Evolutionary conservation across 2,329 filamentous ascomycete genomes (phyloP).

Genomic region (Fusarium napiforme): DNA sequence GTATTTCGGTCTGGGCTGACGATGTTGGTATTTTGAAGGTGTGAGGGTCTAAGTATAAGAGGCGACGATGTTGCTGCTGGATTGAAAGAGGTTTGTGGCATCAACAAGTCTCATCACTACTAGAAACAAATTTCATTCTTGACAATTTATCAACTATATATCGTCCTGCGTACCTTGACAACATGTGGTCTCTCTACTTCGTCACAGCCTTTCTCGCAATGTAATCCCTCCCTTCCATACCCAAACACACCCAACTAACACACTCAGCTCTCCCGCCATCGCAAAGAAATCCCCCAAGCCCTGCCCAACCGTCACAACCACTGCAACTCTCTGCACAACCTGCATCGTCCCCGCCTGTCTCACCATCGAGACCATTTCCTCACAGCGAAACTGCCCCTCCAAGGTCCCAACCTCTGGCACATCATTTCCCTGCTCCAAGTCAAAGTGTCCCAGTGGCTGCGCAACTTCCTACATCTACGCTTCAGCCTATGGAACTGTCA

Average conservation of each 20-base stretch:
- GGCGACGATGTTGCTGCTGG: neutral
- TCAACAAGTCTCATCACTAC: neutral
- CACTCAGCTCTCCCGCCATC: constrained; percentile 1
- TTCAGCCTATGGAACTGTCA: constrained; percentile 27
- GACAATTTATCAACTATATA: neutral
- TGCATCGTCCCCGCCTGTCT: constrained; percentile 49
- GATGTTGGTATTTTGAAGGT: neutral
- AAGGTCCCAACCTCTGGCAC: constrained; percentile 44
- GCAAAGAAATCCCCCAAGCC: constrained; percentile 13
- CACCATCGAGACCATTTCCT: constrained; percentile 46
- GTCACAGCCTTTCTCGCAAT: constrained; percentile 11
- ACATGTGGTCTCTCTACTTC: constrained; percentile 20
- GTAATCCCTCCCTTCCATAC: neutral
- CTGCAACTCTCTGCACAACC: constrained; percentile 48
- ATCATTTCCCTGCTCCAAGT: constrained; percentile 38
- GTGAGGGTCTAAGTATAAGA: constrained; percentile 3
- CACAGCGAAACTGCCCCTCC: constrained; percentile 45
- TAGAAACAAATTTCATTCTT: neutral
- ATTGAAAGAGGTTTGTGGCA: neutral
- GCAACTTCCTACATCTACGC: constrained; percentile 40
- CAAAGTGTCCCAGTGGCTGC: constrained; percentile 40
- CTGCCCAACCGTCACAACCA: constrained; percentile 51
- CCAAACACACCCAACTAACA: constrained; percentile 2
- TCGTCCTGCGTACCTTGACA: neutral
- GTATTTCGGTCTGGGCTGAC: constrained; percentile 10